phyloP scores from a whole-genome alignment of 495 filamentous ascomycete species.

The Penicillium steckii region DNA sequence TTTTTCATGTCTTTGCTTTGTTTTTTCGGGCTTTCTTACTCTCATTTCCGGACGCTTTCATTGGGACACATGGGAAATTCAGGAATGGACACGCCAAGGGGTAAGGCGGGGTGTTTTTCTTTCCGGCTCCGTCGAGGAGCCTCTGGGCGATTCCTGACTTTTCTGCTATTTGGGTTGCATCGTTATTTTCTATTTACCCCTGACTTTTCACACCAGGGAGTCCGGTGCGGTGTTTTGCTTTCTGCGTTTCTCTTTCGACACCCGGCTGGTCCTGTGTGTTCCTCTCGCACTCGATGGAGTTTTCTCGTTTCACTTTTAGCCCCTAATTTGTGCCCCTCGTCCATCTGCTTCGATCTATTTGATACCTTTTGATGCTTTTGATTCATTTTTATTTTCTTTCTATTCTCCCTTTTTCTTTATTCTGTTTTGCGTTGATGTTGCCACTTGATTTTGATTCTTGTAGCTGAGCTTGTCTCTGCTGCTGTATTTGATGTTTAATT shows the following conservation, averaged over 20 bases:
- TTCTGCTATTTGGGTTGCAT: slow-evolving; percentile 29
- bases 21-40: slow-evolving; percentile 29
- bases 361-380: slow-evolving; percentile 28
- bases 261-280: slow-evolving; percentile 55
- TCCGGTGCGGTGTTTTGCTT: slow-evolving; percentile 49
- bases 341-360: slow-evolving; percentile 27
- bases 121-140: slow-evolving; percentile 32
- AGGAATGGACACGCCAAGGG: slow-evolving; percentile 36
- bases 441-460: slow-evolving; percentile 3
- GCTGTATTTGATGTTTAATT: slow-evolving; percentile 30
- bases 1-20: not conserved
- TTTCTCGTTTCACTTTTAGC: slow-evolving; percentile 28
- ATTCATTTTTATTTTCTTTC: slow-evolving; percentile 14
- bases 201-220: slow-evolving; percentile 43
- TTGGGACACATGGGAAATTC: slow-evolving; percentile 38
- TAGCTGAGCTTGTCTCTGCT: slow-evolving; percentile 25
- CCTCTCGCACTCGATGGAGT: slow-evolving; percentile 47
- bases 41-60: slow-evolving; percentile 32
- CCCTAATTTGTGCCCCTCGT: slow-evolving; percentile 31
- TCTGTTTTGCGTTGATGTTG: not conserved
- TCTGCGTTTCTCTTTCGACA: slow-evolving; percentile 37
- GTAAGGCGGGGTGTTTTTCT: slow-evolving; percentile 38
- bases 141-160: slow-evolving; percentile 38
- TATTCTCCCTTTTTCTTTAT: slow-evolving; percentile 9
- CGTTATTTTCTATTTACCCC: slow-evolving; percentile 22